Percentiles rank a stretch among this genome's conserved stretches.
Conservation (phyloP, 2,329 filamentous ascomycete genomes). For the Stagonosporopsis tanaceti region DNA sequence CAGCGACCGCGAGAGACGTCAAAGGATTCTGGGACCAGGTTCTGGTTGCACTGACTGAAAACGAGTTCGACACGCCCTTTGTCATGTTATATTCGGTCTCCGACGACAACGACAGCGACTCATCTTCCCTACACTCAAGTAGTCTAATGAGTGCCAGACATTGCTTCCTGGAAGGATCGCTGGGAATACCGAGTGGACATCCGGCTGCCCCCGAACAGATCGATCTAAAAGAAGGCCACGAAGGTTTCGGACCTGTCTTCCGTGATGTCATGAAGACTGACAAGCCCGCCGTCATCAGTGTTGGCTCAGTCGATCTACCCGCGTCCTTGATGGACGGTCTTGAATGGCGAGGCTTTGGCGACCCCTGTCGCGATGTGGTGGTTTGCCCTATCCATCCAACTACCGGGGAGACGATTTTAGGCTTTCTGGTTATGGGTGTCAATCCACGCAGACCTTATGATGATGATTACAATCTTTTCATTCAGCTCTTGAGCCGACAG, state of each 20-base stretch:
- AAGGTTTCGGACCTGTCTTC: conserved; percentile 80
- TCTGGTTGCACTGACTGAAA: conserved; percentile 72
- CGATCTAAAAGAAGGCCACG: conserved; percentile 73
- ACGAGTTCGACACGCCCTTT: conserved; percentile 79
- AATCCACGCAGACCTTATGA: conserved; percentile 83
- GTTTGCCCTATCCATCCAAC: conserved; percentile 82
- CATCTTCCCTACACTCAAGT: conserved; percentile 74
- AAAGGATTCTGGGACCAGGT: conserved; percentile 78
- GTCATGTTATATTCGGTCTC: conserved; percentile 78
- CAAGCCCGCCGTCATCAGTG: conserved; percentile 71
- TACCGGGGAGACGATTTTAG: conserved; percentile 74
- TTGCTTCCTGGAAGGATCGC: conserved; percentile 73
- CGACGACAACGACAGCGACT: conserved; percentile 75
- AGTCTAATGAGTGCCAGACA: conserved; percentile 68
- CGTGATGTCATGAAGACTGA: conserved; percentile 76
- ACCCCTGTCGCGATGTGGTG: conserved; percentile 74
- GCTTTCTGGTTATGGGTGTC: conserved; percentile 79
- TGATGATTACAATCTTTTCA: conserved; percentile 79
- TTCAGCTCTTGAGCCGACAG: conserved; percentile 77
- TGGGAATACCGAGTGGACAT: conserved; percentile 74
- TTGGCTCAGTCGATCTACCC: conserved; percentile 72
- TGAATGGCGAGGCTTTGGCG: conserved; percentile 74
- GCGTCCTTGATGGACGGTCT: conserved; percentile 70
- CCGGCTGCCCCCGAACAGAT: conserved; percentile 66
- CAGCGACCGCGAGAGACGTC: conserved; percentile 74